Conservation (phyloP, 768 basidiomycete species). For the Punctularia strigosozonata region DNA sequence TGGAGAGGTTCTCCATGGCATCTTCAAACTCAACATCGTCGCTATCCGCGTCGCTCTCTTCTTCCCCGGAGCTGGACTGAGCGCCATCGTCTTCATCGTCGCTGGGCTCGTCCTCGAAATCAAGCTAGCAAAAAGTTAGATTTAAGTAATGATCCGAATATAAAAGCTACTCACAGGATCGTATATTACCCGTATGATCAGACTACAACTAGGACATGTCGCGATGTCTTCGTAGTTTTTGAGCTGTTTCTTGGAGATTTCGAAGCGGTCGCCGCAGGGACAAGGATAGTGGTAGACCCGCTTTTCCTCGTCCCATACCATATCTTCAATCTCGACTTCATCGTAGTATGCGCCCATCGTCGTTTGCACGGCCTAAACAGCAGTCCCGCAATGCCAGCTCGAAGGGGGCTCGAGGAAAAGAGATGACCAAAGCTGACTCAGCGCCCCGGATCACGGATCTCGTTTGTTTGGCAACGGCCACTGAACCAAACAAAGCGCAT, state of each 20-base stretch:
- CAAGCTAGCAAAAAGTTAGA: slow-evolving; percentile 37
- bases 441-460: background rate
- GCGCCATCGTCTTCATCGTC: slow-evolving; percentile 9
- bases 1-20: slow-evolving; percentile 51
- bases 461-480: slow-evolving; percentile 9
- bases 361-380: background rate
- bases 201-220: slow-evolving; percentile 91
- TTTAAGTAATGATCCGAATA: background rate
- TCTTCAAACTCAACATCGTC: slow-evolving; percentile 46
- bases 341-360: slow-evolving; percentile 84
- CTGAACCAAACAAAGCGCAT: slow-evolving; percentile 10
- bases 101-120: slow-evolving; percentile 62
- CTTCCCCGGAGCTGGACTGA: slow-evolving; percentile 11
- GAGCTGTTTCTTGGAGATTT: slow-evolving; percentile 80
- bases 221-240: slow-evolving; percentile 88
- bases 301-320: slow-evolving; percentile 79
- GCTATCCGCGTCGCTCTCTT: slow-evolving; percentile 24
- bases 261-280: slow-evolving; percentile 96
- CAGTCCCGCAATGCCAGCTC: background rate
- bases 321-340: slow-evolving; percentile 96
- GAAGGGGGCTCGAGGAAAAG: background rate
- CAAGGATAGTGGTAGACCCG: slow-evolving; percentile 92
- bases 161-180: slow-evolving; percentile 64
- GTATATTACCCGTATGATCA: slow-evolving; percentile 85
- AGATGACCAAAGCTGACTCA: background rate